Evolutionary conservation across 495 filamentous ascomycete genomes (phyloP), one percentile per base, ranked within the genome.

Genomic region (Xylaria flabelliformis): DNA sequence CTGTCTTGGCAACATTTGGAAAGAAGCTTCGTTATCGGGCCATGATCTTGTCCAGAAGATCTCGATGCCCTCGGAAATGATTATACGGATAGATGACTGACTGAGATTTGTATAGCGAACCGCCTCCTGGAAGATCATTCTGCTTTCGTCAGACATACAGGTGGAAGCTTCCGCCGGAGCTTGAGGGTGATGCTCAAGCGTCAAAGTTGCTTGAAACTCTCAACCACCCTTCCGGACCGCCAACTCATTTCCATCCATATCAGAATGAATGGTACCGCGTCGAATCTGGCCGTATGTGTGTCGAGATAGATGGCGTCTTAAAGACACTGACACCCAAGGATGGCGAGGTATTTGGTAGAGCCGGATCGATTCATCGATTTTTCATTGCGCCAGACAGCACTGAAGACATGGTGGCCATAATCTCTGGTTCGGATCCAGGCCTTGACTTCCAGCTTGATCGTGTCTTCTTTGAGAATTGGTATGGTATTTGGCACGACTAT

Each of bases 391-490:
- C 66, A 12, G 69, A 76, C 10, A 36, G 72, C 13, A 62, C 64
- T 19, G 73, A 36, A 24, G 61, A 73, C 26, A 69, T 69, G 67
- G 53, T 67, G 26, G 58, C 42, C 32, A 42, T 39, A 50, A 50
- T 74, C 10, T 55, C 26, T 3, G 72, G 42, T 3, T 64, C 72
- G 4, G 67, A 71, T n/a, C 29, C 46, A 7, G 66, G 66, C 1
- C 42, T 56, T 12, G 73, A 69, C 29, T 67, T 65, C 44, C 71
- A 75, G n/a, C 50, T 62, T n/a, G 82, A 85, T 74, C 75, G 67
- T 8, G 64, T 81, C 32, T 85, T 85, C 74, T 85, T 85, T 41
- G 76, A 84, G 74, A 85, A 85, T 55, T 85, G 81, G 83, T 84
- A 84, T 65, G 80, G 80, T 29, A 83, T 80, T 44, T 81, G 80